A percentile compares a stretch with the other conserved stretches of the same genome.
Conservation (phyloP, 2,329 filamentous ascomycete genomes). For the Fusarium sp. region DNA sequence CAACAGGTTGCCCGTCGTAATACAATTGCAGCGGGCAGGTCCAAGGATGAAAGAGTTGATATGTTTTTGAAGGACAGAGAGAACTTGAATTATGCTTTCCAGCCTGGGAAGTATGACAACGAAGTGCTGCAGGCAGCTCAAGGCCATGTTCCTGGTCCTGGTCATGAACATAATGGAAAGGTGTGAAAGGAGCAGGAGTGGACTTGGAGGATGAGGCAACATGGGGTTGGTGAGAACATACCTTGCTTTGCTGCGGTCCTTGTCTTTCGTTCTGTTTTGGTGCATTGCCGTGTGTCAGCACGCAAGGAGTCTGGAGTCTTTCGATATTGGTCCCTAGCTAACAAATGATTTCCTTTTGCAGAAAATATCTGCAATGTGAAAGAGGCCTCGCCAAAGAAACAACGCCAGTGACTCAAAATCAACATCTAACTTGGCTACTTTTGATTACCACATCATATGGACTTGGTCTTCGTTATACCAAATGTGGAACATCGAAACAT, state of each 20-base stretch:
- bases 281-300: constrained; percentile 18
- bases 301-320: constrained; percentile 27
- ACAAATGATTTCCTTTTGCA: neutral
- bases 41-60: constrained; percentile 74
- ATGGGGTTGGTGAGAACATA: constrained; percentile 22
- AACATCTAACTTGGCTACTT: neutral
- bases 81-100: constrained; percentile 47
- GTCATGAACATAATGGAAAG: constrained; percentile 2
- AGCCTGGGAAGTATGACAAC: constrained; percentile 44
- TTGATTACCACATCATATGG: neutral
- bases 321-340: neutral
- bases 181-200: neutral
- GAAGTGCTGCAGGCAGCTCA: constrained; percentile 17
- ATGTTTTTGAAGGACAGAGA: constrained; percentile 81
- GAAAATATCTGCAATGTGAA: neutral
- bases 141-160: neutral
- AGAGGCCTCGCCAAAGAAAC: neutral
- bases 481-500: neutral
- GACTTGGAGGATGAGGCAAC: neutral
- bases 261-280: neutral
- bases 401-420: neutral
- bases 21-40: constrained; percentile 60
- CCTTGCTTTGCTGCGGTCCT: neutral
- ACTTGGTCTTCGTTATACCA: no score
- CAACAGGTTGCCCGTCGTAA: constrained; percentile 65